These are phyloP conservation scores for Plectosphaerella sp. DNA, from an alignment of 2,329 filamentous ascomycete genomes.

Conservation along the genomic window DNA sequence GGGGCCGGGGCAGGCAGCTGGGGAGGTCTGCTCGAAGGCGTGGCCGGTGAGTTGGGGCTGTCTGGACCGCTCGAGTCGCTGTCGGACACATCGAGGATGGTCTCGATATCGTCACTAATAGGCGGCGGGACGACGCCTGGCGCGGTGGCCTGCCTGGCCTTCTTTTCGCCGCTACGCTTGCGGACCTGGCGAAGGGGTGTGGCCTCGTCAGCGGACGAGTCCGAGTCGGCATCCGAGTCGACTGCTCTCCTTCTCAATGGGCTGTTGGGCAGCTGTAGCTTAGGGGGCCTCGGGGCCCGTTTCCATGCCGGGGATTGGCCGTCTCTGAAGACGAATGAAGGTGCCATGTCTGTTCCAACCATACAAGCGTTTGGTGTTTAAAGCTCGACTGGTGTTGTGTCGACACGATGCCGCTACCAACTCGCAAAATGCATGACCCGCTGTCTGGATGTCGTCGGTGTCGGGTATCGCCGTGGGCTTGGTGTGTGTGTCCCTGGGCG, in stretches of 20 bases:
- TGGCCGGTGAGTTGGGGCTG: not conserved
- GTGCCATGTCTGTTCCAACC: slow-evolving; percentile 2
- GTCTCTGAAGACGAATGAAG: not conserved
- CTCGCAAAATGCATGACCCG: not conserved
- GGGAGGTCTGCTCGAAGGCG: not conserved
- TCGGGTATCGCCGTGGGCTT: not conserved
- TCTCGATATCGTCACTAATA: not conserved
- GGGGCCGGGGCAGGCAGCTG: slow-evolving; percentile 1
- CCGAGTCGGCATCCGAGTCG: not conserved
- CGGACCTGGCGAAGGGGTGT: not conserved
- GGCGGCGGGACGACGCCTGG: not conserved
- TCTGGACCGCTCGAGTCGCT: slow-evolving; percentile 8
- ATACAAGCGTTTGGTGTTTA: not conserved
- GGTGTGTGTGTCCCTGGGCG: not conserved
- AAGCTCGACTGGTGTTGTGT: not conserved
- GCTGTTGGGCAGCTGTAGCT: not conserved
- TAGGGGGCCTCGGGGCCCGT: not conserved
- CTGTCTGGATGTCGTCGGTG: not conserved
- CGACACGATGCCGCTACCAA: not conserved
- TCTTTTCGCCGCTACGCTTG: not conserved
- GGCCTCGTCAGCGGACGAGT: slow-evolving; percentile 1
- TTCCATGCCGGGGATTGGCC: not conserved
- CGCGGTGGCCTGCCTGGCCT: not conserved
- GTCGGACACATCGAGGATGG: slow-evolving; percentile 6
- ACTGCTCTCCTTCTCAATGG: not conserved